Evolutionary conservation across 1,284 basidiomycete genomes (phyloP), one percentile per base, ranked within the genome.

Genomic region (Tranzscheliella williamsii): DNA sequence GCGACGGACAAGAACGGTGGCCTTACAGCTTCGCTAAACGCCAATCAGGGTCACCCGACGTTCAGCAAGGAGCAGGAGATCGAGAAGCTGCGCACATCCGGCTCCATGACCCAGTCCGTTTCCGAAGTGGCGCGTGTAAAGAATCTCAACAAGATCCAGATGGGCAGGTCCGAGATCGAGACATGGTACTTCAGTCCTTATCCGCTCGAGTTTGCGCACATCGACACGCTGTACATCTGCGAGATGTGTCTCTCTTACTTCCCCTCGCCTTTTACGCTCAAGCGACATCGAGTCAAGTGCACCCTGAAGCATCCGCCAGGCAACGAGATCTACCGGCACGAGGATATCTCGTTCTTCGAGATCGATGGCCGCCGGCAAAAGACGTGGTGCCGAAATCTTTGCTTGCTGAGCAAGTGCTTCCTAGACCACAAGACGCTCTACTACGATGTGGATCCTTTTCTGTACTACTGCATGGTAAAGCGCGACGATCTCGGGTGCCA

Each of bases 161-260:
- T 98, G 70, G 95, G 95, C 57, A 87, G 86, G 78, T 87, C 94
- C 80, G 91, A 96, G 80, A 89, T 98, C 69, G 93, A 98, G 73
- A 88, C 93, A 8, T 99, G 95, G 95, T 99, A 98, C 81, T 98
- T 98, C 82, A 92, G 90, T 72, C 94, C 95, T 5, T 98, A 98
- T 81, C 95, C 95, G 5, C 87, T 91, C 80, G 95, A 98, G 81
- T 98, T 90, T 81, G 91, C 94, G 30, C 89, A 98, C 79, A 85
- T 95, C 24, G 91, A 93, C 21, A 83, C 93, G 56, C 84, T 98
- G 37, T 97, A 93, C 82, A 86, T 99, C 76, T 99, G 95, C 86
- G 95, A 99, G 81, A 96, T 95, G 86, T 99, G 95, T 48, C 51
- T 77, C 3, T 63, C 55, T 13, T 76, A 75, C 69, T 76, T 67